Evolutionary conservation across 306 rosid species (phyloP).

Genomic region (Trifolium repens): DNA sequence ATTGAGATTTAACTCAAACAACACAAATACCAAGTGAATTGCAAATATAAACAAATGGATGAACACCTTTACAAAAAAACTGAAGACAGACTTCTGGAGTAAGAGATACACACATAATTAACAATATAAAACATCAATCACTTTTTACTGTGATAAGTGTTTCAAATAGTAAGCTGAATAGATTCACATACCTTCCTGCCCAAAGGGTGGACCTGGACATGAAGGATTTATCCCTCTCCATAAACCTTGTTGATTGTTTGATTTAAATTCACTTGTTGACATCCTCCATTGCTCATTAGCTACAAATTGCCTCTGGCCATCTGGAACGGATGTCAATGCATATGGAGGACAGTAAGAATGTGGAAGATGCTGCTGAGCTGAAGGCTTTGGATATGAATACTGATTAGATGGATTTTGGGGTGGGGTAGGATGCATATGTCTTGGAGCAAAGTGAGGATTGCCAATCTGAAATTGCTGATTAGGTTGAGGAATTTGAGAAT

Average conservation of each 20-base stretch:
- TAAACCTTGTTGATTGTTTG: constrained; percentile 67
- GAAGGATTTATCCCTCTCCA: constrained; percentile 83
- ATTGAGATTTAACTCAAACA: constrained; percentile 24
- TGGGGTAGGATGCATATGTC: constrained; percentile 69
- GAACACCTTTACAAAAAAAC: background rate
- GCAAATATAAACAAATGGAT: background rate
- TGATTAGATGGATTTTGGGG: constrained; percentile 80
- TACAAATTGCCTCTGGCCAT: constrained; percentile 76
- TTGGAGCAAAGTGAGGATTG: constrained; percentile 65
- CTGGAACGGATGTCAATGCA: constrained; percentile 70
- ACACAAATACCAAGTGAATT: constrained; percentile 15
- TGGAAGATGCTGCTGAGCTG: constrained; percentile 75
- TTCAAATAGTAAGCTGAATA: constrained; percentile 3
- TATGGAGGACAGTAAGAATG: constrained; percentile 72
- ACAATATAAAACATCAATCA: constrained; percentile 2
- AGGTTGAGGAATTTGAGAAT: constrained; percentile 67
- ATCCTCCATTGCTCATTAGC: constrained; percentile 85
- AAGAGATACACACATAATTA: background rate
- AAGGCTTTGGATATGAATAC: constrained; percentile 69
- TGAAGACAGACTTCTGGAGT: constrained; percentile 8
- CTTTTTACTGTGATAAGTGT: constrained; percentile 2
- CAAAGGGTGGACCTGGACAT: constrained; percentile 76
- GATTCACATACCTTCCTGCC: constrained; percentile 77
- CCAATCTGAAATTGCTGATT: constrained; percentile 81
- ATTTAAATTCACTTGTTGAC: constrained; percentile 47